Evolutionary conservation across 805 yeast species (phyloP).

Genomic region (Nakazawaea pomicola): DNA sequence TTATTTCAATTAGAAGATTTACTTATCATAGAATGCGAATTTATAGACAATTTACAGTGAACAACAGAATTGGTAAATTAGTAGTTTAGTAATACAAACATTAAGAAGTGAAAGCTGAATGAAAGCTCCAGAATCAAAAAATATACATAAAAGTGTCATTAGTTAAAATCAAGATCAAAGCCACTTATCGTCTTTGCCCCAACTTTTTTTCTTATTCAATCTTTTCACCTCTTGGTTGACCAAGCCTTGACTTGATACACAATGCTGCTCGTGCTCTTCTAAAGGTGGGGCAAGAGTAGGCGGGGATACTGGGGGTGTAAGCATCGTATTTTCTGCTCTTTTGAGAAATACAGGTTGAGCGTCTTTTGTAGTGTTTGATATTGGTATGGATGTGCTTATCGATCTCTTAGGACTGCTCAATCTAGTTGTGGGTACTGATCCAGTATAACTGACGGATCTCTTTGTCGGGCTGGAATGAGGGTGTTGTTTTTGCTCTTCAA

Average conservation of each 20-base stretch:
- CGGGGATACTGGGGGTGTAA: constrained; percentile 10
- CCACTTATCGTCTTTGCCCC: constrained; percentile 12
- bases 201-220: constrained; percentile 12
- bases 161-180: constrained; percentile 4
- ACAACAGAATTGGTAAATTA: too few relatives aligned
- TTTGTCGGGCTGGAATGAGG: constrained; percentile 1
- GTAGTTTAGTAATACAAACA: background rate
- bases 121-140: too few relatives aligned
- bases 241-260: background rate
- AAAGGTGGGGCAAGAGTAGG: background rate
- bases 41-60: too few relatives aligned
- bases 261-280: too few relatives aligned
- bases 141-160: constrained; percentile 3
- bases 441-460: constrained; percentile 10
- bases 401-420: constrained; percentile 6
- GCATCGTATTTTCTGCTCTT: background rate
- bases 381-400: background rate
- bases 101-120: background rate
- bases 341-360: too few relatives aligned
- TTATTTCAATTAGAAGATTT: too few relatives aligned
- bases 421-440: constrained; percentile 2
- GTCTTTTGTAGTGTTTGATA: background rate
- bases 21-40: too few relatives aligned
- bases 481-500: constrained; percentile 1
- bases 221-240: background rate